phyloP scores from a whole-genome alignment of 345 rosid species.

The Syzygium oleosum region DNA sequence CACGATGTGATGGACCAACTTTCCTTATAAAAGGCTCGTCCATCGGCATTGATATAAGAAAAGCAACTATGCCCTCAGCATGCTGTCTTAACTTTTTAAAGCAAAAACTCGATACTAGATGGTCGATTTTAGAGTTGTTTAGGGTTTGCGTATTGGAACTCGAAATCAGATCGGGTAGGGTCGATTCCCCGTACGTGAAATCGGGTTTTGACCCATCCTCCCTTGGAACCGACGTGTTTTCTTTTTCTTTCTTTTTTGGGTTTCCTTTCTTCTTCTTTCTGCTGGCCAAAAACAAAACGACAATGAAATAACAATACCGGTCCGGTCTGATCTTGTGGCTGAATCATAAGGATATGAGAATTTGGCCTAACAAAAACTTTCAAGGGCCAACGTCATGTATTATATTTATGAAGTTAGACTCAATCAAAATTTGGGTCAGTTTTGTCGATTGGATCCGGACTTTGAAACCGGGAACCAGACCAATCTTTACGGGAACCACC shows the following conservation, averaged over 20 bases:
- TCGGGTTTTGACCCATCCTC: rapidly evolving
- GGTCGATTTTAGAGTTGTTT: no score
- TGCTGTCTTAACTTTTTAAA: rapidly evolving
- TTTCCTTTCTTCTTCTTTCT: rapidly evolving
- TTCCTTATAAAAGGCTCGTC: neutral
- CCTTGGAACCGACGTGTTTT: neutral
- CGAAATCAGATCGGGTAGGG: rapidly evolving
- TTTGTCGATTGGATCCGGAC: rapidly evolving
- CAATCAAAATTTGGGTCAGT: rapidly evolving
- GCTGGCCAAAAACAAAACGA: rapidly evolving
- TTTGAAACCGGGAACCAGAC: neutral
- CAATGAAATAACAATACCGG: rapidly evolving
- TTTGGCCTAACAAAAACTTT: neutral
- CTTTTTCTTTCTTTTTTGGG: neutral
- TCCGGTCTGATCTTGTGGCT: rapidly evolving
- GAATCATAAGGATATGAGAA: neutral
- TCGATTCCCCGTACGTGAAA: rapidly evolving
- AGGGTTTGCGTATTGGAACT: neutral
- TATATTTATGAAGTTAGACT: neutral
- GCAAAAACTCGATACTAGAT: neutral
- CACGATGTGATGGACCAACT: neutral
- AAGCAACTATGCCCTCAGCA: neutral
- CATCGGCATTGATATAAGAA: neutral
- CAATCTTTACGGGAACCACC: rapidly evolving
- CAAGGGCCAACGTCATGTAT: rapidly evolving